A percentile compares a stretch with the other conserved stretches of the same genome.
Conservation (phyloP, 2,329 filamentous ascomycete species). For the Fusarium staphyleae region DNA sequence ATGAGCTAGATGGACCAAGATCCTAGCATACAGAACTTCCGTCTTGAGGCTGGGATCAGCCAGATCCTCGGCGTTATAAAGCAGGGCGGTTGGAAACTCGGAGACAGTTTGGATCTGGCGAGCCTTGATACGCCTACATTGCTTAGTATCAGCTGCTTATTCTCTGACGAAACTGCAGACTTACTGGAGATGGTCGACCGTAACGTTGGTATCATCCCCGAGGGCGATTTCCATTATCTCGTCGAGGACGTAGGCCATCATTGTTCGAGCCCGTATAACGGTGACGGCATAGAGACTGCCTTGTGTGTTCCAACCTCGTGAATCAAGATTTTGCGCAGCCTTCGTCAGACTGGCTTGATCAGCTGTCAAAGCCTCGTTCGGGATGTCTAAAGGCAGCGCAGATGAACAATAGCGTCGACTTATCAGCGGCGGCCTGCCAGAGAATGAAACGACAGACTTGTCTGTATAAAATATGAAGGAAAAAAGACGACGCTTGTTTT, state of each 20-base stretch:
- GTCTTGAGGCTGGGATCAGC: slow-evolving; percentile 43
- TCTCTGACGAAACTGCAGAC: neutral
- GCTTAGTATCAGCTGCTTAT: slow-evolving; percentile 7
- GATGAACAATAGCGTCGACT: slow-evolving; percentile 61
- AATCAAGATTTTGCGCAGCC: slow-evolving; percentile 49
- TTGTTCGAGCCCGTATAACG: slow-evolving; percentile 54
- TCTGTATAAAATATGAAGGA: slow-evolving; percentile 53
- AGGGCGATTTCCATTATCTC: slow-evolving; percentile 67
- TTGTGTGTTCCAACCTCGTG: slow-evolving; percentile 60
- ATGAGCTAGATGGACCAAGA: slow-evolving; percentile 57
- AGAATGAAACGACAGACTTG: slow-evolving; percentile 59
- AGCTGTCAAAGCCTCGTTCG: slow-evolving; percentile 56
- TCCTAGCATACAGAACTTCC: slow-evolving; percentile 50
- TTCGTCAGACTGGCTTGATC: slow-evolving; percentile 43
- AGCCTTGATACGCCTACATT: slow-evolving; percentile 49
- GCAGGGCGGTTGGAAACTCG: slow-evolving; percentile 49
- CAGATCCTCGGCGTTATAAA: slow-evolving; percentile 50
- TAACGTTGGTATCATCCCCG: slow-evolving; percentile 39
- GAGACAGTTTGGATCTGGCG: slow-evolving; percentile 44
- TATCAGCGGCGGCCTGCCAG: slow-evolving; percentile 61
- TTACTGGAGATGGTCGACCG: slow-evolving; percentile 36
- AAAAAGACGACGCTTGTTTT: slow-evolving; percentile 46
- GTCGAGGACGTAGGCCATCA: slow-evolving; percentile 59
- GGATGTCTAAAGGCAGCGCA: slow-evolving; percentile 61
- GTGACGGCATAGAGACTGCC: slow-evolving; percentile 55